A percentile compares a stretch with the other conserved stretches of the same genome.
Conservation (phyloP, 2,329 filamentous ascomycete genomes). For the Aspergillus brunneoviolaceus region DNA sequence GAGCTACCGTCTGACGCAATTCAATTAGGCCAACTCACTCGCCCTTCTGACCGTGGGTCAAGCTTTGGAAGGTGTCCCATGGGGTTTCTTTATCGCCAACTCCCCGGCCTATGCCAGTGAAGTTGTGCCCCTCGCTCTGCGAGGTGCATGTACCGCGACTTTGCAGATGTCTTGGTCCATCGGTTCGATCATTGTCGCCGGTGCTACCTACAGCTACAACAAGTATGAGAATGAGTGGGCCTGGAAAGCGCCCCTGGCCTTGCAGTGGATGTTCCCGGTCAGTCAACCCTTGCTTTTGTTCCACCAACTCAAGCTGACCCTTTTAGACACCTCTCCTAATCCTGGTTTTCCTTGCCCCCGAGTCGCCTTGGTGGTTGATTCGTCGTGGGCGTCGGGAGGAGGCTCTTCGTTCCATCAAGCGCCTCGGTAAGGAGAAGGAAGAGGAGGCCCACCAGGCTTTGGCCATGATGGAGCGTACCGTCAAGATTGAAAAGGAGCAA, state of each 20-base stretch:
- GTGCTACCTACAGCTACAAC: conserved; percentile 25
- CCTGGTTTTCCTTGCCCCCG: conserved; percentile 28
- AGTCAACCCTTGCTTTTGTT: conserved; percentile 10
- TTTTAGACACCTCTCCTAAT: conserved; percentile 28
- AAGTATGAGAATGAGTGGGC: conserved; percentile 22
- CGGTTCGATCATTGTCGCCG: conserved; percentile 30
- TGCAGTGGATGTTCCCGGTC: conserved; percentile 34
- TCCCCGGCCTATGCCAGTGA: conserved; percentile 32
- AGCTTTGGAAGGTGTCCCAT: conserved; percentile 31
- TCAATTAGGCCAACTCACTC: conserved; percentile 40
- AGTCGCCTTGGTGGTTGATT: conserved; percentile 32
- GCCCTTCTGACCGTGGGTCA: conserved; percentile 39
- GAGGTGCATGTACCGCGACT: conserved; percentile 27
- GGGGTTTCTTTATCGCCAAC: conserved; percentile 34
- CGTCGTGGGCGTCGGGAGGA: conserved; percentile 27
- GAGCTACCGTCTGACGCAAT: not conserved
- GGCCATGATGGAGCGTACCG: conserved; percentile 36
- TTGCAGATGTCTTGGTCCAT: conserved; percentile 34
- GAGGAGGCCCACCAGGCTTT: conserved; percentile 23
- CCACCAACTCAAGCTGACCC: not conserved
- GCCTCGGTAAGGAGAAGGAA: conserved; percentile 20
- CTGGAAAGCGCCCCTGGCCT: conserved; percentile 28
- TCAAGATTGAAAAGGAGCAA: conserved; percentile 31
- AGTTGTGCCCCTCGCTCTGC: conserved; percentile 27
- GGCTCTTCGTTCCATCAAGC: conserved; percentile 25